Evolutionary conservation across 495 filamentous ascomycete genomes (phyloP).

Genomic region (Thermochaetoides thermophila): DNA sequence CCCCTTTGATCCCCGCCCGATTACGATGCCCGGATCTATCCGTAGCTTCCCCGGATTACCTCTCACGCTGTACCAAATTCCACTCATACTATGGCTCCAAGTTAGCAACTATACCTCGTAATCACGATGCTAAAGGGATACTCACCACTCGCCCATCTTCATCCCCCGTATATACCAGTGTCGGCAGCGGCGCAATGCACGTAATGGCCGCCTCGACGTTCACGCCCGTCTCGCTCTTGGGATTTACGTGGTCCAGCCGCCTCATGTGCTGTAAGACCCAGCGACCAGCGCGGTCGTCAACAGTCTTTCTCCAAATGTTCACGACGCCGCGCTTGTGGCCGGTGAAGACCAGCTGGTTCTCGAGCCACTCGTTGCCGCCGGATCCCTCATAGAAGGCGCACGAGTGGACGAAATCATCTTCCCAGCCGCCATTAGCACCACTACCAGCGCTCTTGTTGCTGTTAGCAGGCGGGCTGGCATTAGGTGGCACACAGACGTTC

Average conservation of each 20-base stretch:
- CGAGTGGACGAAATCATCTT: constrained; percentile 61
- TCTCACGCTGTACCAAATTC: constrained; percentile 61
- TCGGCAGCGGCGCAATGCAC: constrained; percentile 69
- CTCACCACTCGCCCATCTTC: constrained; percentile 67
- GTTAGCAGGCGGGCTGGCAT: not conserved
- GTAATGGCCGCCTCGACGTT: constrained; percentile 77
- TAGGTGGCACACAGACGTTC: constrained; percentile 39
- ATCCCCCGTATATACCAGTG: constrained; percentile 83
- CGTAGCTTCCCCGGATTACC: too few relatives aligned
- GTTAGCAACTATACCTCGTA: constrained; percentile 10
- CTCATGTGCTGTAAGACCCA: constrained; percentile 48
- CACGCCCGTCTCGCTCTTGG: constrained; percentile 50
- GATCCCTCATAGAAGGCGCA: constrained; percentile 87
- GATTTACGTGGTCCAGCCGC: constrained; percentile 70
- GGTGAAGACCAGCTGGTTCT: constrained; percentile 74
- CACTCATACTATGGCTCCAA: constrained; percentile 55
- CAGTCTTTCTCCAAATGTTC: constrained; percentile 49
- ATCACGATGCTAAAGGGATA: constrained; percentile 9
- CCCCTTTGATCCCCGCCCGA: too few relatives aligned
- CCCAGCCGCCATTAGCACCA: too few relatives aligned
- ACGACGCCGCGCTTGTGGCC: constrained; percentile 75
- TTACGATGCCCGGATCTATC: too few relatives aligned
- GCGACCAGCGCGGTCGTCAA: constrained; percentile 20
- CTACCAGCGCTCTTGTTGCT: too few relatives aligned
- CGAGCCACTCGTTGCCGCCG: constrained; percentile 74